Evolutionary conservation across 805 yeast species (phyloP), one percentile per base, ranked within the genome.

Genomic region (Nakazawaea ernobii): DNA sequence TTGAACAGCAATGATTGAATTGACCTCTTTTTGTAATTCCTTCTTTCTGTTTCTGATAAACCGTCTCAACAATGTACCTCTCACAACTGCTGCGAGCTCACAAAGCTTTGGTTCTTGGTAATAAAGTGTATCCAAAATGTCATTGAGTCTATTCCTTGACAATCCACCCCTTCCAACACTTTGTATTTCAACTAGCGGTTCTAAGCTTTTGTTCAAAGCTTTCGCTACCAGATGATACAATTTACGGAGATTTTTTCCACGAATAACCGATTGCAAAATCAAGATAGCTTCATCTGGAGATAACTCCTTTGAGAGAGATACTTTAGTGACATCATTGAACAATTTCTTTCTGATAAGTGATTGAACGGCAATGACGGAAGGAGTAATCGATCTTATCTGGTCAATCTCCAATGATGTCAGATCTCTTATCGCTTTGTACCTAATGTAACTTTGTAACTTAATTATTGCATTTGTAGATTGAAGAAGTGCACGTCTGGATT

Each of bases 1-100:
- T 61, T 87, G 94, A 2, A 86, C 51, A 1, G 61, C 58, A 2
- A 71, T 57, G 1, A 80, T 56, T 2, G 68, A 56, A 20, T 52
- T 52, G n/a, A 52, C 55, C 30, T 57, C 40, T 36, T 44, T 43
- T 26, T 50, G 51, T 9, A 69, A 46, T 14, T 53, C 46, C 10
- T 32, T 32, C 32, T 52, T 58, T 13, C 54, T 52, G 8, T 38
- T 15, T 0, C 15, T 40, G 4, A 72, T 47, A 8, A 58, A 54
- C 1, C 50, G 55, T 52, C 82, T 62, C 0, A 67, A 57, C 10
- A 59, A 46, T 29, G 63, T 61, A 1, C 82, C 83, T 50, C 79
- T 65, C 2, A 68, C 69, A 48, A 65, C 60, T 8, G 80, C 77
- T 39, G 62, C 66, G 11, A 79, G 60, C 20, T 55, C 52, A 46